Evolutionary conservation across 2,329 filamentous ascomycete genomes (phyloP).

Genomic region (Colletotrichum scovillei): DNA sequence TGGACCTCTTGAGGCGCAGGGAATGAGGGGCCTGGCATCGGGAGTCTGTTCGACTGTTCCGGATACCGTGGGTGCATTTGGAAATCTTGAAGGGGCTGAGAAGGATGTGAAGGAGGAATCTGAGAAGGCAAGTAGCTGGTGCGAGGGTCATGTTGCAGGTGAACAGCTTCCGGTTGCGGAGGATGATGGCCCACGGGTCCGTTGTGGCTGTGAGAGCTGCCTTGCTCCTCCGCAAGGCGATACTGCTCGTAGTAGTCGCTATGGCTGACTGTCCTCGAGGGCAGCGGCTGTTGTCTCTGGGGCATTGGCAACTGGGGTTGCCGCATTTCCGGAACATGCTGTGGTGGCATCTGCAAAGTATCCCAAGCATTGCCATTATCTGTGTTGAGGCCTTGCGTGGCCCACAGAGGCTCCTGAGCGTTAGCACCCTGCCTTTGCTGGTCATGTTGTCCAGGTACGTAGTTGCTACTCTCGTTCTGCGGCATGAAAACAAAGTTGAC

Average conservation of each 20-base stretch:
- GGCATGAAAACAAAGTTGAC: constrained; percentile 32
- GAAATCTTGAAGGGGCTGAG: constrained; percentile 20
- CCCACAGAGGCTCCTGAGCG: constrained; percentile 21
- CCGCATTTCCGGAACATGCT: constrained; percentile 22
- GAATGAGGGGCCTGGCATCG: constrained; percentile 3
- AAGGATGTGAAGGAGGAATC: not conserved
- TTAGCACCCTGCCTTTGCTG: constrained; percentile 15
- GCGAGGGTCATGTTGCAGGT: constrained; percentile 10
- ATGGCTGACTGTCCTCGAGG: constrained; percentile 15
- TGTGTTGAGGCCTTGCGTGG: constrained; percentile 11
- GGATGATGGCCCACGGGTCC: not conserved
- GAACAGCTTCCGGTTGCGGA: constrained; percentile 9
- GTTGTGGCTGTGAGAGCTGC: constrained; percentile 2
- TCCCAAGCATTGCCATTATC: constrained; percentile 24
- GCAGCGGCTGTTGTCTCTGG: constrained; percentile 16
- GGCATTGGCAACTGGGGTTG: constrained; percentile 23
- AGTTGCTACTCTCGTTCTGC: constrained; percentile 13
- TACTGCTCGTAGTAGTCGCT: constrained; percentile 28
- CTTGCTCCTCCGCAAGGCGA: constrained; percentile 16
- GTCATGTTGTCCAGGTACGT: constrained; percentile 11
- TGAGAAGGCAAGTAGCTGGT: constrained; percentile 13
- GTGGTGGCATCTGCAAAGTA: constrained; percentile 21
- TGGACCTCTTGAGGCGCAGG: constrained; percentile 25
- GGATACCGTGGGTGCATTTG: constrained; percentile 22
- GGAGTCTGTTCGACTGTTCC: constrained; percentile 19